These are phyloP conservation scores for Phytophthora citrophthora DNA, from an alignment of 352 stramenopile species.

Conservation along the genomic window DNA sequence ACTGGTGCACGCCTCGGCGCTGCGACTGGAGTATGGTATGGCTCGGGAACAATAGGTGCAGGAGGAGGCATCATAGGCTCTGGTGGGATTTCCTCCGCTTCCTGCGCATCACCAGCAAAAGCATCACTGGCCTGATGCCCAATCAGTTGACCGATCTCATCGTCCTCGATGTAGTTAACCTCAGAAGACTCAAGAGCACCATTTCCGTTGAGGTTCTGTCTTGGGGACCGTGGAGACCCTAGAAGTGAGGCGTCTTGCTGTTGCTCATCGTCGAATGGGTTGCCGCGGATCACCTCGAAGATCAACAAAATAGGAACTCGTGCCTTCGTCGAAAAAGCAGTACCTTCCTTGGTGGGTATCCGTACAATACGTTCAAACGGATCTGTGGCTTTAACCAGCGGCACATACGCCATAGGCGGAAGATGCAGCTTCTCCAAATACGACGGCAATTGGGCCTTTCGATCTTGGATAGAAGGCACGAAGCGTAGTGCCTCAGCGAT, in stretches of 20 bases:
- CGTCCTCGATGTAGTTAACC: conserved; percentile 80
- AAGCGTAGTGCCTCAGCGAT: conserved; percentile 86
- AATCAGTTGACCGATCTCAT: conserved; percentile 81
- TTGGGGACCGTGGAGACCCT: conserved; percentile 63
- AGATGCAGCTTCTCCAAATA: conserved; percentile 86
- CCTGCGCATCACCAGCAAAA: conserved; percentile 46
- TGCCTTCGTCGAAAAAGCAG: conserved; percentile 87
- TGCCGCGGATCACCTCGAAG: conserved; percentile 88
- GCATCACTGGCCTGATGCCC: conserved; percentile 69
- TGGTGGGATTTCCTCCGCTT: conserved; percentile 31
- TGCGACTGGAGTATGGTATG: conserved; percentile 21
- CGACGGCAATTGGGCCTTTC: conserved; percentile 78
- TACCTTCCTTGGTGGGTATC: conserved; percentile 88
- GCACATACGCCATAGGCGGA: conserved; percentile 90
- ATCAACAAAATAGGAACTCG: conserved; percentile 89
- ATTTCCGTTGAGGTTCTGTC: conserved; percentile 39
- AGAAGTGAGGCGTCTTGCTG: conserved; percentile 37
- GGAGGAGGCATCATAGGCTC: conserved; percentile 15
- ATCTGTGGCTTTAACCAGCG: conserved; percentile 87
- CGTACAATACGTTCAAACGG: conserved; percentile 88
- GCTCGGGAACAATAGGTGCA: conserved; percentile 10
- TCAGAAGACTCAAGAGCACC: conserved; percentile 49
- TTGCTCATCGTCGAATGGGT: conserved; percentile 63
- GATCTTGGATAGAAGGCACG: conserved; percentile 77
- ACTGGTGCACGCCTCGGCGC: conserved; percentile 35